These are phyloP conservation scores for Cicer chorassanicum DNA, from an alignment of 306 rosid genomes.

Conservation along the genomic window DNA sequence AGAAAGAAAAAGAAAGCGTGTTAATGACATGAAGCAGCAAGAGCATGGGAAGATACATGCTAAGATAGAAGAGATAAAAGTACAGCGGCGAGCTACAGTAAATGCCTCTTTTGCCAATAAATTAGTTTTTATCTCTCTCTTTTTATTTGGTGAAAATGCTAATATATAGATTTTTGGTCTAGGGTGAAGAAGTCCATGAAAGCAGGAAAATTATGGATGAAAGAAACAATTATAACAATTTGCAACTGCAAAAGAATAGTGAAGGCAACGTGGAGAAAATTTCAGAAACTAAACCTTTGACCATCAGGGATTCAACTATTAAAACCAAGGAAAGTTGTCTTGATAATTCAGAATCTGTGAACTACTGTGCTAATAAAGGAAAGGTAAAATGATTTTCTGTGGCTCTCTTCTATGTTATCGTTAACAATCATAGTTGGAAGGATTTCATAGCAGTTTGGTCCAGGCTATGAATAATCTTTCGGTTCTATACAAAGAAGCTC, in stretches of 20 bases:
- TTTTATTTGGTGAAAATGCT: constrained; percentile 34
- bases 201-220: constrained; percentile 52
- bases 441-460: constrained; percentile 37
- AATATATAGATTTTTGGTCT: constrained; percentile 46
- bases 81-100: constrained; percentile 57
- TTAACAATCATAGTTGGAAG: constrained; percentile 22
- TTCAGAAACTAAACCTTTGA: constrained; percentile 49
- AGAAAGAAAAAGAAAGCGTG: constrained; percentile 75
- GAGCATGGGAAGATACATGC: constrained; percentile 61
- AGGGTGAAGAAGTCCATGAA: constrained; percentile 63
- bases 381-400: constrained; percentile 50
- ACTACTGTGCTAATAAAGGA: constrained; percentile 43
- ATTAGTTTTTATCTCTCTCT: constrained; percentile 4
- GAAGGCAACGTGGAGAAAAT: constrained; percentile 41
- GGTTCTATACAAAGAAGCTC: constrained; percentile 22
- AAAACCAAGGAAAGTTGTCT: constrained; percentile 46
- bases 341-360: constrained; percentile 42
- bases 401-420: constrained; percentile 34
- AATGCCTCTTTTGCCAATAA: constrained; percentile 32
- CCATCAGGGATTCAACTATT: constrained; percentile 42
- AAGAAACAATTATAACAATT: constrained; percentile 43
- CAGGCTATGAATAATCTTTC: constrained; percentile 18
- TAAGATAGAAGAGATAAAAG: constrained; percentile 60
- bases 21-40: constrained; percentile 67
- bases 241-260: constrained; percentile 44